Evolutionary conservation across 208 protist species (phyloP).

Genomic region (Herpetomonas samuelpessoai): DNA sequence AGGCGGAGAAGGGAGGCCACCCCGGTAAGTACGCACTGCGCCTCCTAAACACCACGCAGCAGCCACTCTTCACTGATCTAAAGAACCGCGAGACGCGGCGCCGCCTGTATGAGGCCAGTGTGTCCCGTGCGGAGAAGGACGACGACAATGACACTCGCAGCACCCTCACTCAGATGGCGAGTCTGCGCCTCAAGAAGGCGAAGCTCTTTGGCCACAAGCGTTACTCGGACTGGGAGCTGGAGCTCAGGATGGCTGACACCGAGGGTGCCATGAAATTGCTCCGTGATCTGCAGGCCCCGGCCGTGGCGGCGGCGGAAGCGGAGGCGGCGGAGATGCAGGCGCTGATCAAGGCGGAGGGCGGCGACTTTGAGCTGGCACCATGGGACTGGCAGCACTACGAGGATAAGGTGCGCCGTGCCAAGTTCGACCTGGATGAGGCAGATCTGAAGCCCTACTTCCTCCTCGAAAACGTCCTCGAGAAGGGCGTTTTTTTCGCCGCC

Average conservation of each 20-base stretch:
- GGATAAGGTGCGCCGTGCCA: slow-evolving; percentile 39
- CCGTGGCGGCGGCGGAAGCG: slow-evolving; percentile 13
- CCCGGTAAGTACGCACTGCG: slow-evolving; percentile 41
- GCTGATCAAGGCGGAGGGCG: slow-evolving; percentile 21
- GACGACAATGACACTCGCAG: slow-evolving; percentile 27
- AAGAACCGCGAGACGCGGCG: slow-evolving; percentile 35
- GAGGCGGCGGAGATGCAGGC: slow-evolving; percentile 34
- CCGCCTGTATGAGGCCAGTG: slow-evolving; percentile 36
- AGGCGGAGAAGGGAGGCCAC: slow-evolving; percentile 28
- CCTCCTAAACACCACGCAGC: slow-evolving; percentile 57
- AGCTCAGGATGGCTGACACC: slow-evolving; percentile 43
- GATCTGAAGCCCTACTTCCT: slow-evolving; percentile 56
- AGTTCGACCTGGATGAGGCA: slow-evolving; percentile 44
- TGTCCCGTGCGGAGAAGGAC: slow-evolving; percentile 14
- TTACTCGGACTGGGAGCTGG: slow-evolving; percentile 46
- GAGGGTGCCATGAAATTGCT: slow-evolving; percentile 28
- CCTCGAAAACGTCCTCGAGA: slow-evolving; percentile 42
- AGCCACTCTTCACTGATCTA: slow-evolving; percentile 36
- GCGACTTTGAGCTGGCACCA: slow-evolving; percentile 26
- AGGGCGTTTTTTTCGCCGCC: slow-evolving; percentile 48
- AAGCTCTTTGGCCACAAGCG: slow-evolving; percentile 38
- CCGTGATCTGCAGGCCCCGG: slow-evolving; percentile 14
- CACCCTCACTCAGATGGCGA: slow-evolving; percentile 25
- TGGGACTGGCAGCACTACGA: slow-evolving; percentile 53
- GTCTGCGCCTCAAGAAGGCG: slow-evolving; percentile 42